phyloP scores from a whole-genome alignment of 2,329 filamentous ascomycete genomes.

The Penicillium sp. region DNA sequence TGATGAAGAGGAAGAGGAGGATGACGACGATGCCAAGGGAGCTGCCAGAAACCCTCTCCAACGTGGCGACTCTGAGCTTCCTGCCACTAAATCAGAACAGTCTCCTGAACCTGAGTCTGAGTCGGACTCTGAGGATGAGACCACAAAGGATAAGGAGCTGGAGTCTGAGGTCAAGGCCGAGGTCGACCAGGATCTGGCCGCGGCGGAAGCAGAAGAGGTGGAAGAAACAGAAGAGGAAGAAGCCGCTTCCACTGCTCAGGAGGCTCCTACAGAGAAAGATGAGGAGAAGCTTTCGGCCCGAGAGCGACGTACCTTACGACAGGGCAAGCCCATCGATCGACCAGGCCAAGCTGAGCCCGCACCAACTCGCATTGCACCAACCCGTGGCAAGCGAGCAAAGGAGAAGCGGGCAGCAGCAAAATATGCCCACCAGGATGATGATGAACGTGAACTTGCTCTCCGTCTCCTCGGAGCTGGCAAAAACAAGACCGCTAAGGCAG shows the following conservation, averaged over 20 bases:
- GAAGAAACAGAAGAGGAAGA: constrained; percentile 12
- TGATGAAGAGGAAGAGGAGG: constrained; percentile 29
- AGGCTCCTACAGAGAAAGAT: constrained; percentile 20
- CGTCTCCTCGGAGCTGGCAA: constrained; percentile 74
- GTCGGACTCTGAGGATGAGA: constrained; percentile 18
- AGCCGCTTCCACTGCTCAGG: constrained; percentile 20
- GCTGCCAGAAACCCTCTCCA: constrained; percentile 23
- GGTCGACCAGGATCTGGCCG: constrained; percentile 17
- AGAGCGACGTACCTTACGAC: constrained; percentile 43
- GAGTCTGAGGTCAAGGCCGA: constrained; percentile 32
- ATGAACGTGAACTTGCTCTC: constrained; percentile 82
- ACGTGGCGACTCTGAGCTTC: constrained; percentile 12
- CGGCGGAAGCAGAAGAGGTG: background rate
- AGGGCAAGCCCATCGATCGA: constrained; percentile 30
- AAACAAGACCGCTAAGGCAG: constrained; percentile 61
- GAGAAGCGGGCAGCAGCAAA: constrained; percentile 84
- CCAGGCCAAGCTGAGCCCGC: constrained; percentile 19
- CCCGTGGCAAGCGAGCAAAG: constrained; percentile 76
- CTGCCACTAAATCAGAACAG: background rate
- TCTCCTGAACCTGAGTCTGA: constrained; percentile 9
- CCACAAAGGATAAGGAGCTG: constrained; percentile 17
- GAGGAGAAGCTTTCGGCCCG: constrained; percentile 38
- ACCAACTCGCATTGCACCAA: constrained; percentile 25
- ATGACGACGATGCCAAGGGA: constrained; percentile 31
- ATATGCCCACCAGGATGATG: constrained; percentile 92